Percentiles rank a stretch among this genome's conserved stretches.
phyloP scores from a whole-genome alignment of 768 basidiomycete species.

The Pleurotus salmoneostramineus region DNA sequence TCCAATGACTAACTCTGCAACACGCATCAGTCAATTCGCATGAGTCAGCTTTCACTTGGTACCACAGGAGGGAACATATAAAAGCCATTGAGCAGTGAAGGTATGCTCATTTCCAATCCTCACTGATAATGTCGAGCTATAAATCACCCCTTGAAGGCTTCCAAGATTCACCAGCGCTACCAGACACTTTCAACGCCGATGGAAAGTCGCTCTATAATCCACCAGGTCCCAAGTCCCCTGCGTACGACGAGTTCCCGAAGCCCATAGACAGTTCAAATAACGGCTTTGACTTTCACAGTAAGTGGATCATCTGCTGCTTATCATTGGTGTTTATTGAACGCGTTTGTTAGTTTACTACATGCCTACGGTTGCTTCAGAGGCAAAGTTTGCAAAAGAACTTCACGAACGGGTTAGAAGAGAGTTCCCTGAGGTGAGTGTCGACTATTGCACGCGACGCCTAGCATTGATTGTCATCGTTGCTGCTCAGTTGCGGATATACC shows the following conservation, averaged over 20 bases:
- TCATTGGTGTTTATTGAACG: not conserved
- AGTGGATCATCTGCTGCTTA: conserved; percentile 15
- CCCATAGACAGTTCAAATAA: conserved; percentile 51
- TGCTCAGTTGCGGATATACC: conserved; percentile 54
- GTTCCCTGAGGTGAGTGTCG: conserved; percentile 56
- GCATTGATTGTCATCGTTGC: conserved; percentile 2
- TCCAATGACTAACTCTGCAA: no score
- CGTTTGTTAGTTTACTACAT: conserved; percentile 56
- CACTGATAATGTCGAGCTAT: conserved; percentile 10
- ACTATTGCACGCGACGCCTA: not conserved
- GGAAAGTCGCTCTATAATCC: conserved; percentile 54
- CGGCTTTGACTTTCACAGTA: conserved; percentile 74
- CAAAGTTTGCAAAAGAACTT: conserved; percentile 47
- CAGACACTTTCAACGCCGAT: conserved; percentile 43
- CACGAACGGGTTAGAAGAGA: conserved; percentile 58
- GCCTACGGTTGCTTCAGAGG: conserved; percentile 36
- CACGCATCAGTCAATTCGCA: no score
- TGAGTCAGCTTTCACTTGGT: not conserved
- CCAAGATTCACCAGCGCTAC: conserved; percentile 36
- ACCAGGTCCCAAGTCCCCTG: conserved; percentile 39
- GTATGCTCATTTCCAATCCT: not conserved
- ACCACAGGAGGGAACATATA: not conserved
- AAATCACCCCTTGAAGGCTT: conserved; percentile 34
- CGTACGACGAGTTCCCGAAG: conserved; percentile 51
- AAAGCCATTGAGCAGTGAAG: not conserved